Percentiles rank a stretch among this genome's conserved stretches.
Evolutionary conservation across 2,329 filamentous ascomycete species (phyloP).

Genomic region (Cytospora paraplurivora): DNA sequence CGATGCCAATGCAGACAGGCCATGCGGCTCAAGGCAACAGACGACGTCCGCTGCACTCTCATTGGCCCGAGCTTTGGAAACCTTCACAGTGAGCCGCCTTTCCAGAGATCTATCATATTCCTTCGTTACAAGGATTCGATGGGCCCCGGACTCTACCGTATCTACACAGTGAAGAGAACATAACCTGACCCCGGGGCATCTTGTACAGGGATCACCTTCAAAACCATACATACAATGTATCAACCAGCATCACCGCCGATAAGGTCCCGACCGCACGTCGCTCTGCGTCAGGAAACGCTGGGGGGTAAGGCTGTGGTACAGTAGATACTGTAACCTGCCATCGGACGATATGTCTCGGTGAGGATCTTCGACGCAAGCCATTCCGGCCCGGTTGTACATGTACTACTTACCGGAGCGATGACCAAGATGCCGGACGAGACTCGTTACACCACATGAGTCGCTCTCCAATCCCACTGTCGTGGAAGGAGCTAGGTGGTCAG

Average conservation of each 20-base stretch:
- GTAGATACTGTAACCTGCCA: conserved; percentile 14
- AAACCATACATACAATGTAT: not conserved
- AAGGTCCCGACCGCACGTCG: not conserved
- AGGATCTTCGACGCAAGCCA: conserved; percentile 17
- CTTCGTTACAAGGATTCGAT: not conserved
- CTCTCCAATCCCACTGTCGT: conserved; percentile 16
- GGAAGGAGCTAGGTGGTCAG: conserved; percentile 4
- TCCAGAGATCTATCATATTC: not conserved
- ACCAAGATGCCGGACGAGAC: conserved; percentile 15
- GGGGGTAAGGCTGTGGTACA: not conserved
- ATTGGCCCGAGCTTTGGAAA: not conserved
- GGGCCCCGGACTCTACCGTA: not conserved
- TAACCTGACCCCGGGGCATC: not conserved
- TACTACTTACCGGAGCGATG: conserved; percentile 11
- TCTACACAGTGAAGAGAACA: not conserved
- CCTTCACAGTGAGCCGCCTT: not conserved
- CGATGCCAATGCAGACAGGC: conserved; percentile 15
- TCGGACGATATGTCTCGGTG: conserved; percentile 21
- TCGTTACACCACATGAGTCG: conserved; percentile 17
- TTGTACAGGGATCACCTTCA: not conserved
- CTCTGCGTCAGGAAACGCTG: not conserved
- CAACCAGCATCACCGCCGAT: not conserved
- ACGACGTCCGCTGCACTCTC: conserved; percentile 12
- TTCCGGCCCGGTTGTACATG: conserved; percentile 21
- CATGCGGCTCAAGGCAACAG: conserved; percentile 23